These are phyloP conservation scores for Hypoxylon rickii DNA, from an alignment of 495 filamentous ascomycete species.

Conservation along the genomic window DNA sequence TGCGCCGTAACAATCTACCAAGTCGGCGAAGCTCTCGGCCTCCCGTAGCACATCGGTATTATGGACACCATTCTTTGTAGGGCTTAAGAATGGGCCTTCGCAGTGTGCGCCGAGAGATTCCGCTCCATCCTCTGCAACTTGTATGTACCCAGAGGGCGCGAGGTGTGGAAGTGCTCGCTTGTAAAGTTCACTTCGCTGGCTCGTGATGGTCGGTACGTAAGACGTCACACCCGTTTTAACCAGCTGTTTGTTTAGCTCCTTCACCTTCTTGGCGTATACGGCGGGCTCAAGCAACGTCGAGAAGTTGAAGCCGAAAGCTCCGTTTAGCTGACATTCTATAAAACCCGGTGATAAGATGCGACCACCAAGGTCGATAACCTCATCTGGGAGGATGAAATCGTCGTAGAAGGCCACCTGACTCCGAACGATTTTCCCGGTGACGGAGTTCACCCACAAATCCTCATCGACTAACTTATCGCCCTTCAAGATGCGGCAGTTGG, in stretches of 20 bases:
- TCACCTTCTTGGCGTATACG: constrained; percentile 68
- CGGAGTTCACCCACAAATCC: constrained; percentile 79
- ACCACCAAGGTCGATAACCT: constrained; percentile 71
- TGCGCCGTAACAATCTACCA: constrained; percentile 71
- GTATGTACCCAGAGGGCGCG: constrained; percentile 63
- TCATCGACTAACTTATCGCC: constrained; percentile 65
- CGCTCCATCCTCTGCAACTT: constrained; percentile 64
- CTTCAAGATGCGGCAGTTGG: constrained; percentile 74
- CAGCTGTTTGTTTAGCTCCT: constrained; percentile 67
- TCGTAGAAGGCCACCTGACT: constrained; percentile 78
- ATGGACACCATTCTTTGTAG: constrained; percentile 73
- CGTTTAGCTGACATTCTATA: constrained; percentile 86
- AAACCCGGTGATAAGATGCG: constrained; percentile 80
- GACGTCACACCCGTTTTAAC: constrained; percentile 80
- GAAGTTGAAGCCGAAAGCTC: constrained; percentile 85
- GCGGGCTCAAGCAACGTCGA: constrained; percentile 69
- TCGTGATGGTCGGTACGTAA: constrained; percentile 79
- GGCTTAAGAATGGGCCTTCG: constrained; percentile 81
- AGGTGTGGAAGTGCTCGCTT: constrained; percentile 73
- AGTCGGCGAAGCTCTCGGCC: constrained; percentile 57
- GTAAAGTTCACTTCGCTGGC: constrained; percentile 71
- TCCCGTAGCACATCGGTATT: constrained; percentile 65
- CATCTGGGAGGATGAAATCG: constrained; percentile 61
- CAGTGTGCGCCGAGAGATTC: constrained; percentile 84
- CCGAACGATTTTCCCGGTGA: constrained; percentile 74